These are phyloP conservation scores for Corchorus capsularis DNA, from an alignment of 345 rosid species.

Conservation along the genomic window DNA sequence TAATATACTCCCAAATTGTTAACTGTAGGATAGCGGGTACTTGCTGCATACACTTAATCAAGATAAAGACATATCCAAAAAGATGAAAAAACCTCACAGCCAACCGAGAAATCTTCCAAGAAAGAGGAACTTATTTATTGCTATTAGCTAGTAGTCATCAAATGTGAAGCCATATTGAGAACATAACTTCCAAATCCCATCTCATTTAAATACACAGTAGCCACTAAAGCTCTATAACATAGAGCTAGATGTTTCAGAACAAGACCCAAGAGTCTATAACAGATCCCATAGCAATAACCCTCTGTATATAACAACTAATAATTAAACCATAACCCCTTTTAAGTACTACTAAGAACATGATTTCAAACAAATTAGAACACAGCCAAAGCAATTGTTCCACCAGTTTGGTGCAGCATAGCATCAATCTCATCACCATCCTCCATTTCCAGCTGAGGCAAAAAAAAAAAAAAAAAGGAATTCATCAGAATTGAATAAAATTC, in stretches of 20 bases:
- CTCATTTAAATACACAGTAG: neutral
- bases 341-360: neutral
- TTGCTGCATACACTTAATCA: too few species aligned
- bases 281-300: neutral
- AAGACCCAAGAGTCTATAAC: neutral
- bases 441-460: slow-evolving; percentile 66
- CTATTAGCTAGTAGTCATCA: too few species aligned
- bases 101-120: too few species aligned
- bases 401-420: slow-evolving; percentile 90
- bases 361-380: neutral
- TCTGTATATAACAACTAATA: neutral
- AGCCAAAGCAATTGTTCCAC: slow-evolving; percentile 35
- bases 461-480: neutral
- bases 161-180: too few species aligned
- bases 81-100: too few species aligned
- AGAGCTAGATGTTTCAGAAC: neutral
- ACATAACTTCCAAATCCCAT: neutral
- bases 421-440: slow-evolving; percentile 94
- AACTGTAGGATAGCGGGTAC: too few species aligned
- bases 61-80: too few species aligned
- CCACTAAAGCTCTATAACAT: neutral
- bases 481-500: neutral
- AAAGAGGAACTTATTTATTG: too few species aligned
- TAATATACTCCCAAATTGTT: too few species aligned
- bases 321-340: neutral